phyloP scores from a whole-genome alignment of 176 grass and related monocot genomes.

The Rhynchospora pubera region DNA sequence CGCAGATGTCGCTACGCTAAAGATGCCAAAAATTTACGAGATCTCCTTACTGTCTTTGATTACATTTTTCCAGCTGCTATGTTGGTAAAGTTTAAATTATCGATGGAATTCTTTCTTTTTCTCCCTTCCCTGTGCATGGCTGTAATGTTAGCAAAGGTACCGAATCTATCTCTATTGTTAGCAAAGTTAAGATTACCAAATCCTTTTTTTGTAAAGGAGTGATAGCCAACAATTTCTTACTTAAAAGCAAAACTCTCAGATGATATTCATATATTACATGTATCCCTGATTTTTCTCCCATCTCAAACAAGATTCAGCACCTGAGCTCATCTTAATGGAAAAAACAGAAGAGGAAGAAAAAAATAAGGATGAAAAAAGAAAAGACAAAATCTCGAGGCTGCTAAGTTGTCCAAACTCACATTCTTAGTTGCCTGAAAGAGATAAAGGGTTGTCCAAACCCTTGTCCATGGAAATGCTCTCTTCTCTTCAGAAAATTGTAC shows the following conservation, averaged over 20 bases:
- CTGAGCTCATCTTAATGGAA: not conserved
- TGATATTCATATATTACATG: constrained; percentile 14
- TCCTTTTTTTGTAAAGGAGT: not conserved
- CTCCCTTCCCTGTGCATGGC: not conserved
- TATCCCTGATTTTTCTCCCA: not conserved
- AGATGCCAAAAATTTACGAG: too few relatives aligned
- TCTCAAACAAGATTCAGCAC: not conserved
- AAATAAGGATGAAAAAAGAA: not conserved
- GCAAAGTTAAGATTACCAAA: not conserved
- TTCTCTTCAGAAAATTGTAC: not conserved
- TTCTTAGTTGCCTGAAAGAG: not conserved
- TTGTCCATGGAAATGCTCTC: not conserved
- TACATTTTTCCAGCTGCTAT: not conserved
- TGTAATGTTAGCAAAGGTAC: not conserved
- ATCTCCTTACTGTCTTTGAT: not conserved
- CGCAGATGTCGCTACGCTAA: too few relatives aligned
- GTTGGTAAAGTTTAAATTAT: not conserved
- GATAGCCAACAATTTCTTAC: too few relatives aligned
- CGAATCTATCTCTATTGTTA: not conserved
- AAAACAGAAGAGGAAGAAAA: not conserved
- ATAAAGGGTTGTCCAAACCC: not conserved
- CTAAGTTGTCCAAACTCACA: not conserved
- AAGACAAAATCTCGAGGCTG: not conserved
- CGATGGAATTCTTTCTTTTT: not conserved
- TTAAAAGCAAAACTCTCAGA: constrained; percentile 6